Base-by-base conservation (phyloP, 176 grass and related monocot species). In the Ampelocalamus luodianensis region DNA sequence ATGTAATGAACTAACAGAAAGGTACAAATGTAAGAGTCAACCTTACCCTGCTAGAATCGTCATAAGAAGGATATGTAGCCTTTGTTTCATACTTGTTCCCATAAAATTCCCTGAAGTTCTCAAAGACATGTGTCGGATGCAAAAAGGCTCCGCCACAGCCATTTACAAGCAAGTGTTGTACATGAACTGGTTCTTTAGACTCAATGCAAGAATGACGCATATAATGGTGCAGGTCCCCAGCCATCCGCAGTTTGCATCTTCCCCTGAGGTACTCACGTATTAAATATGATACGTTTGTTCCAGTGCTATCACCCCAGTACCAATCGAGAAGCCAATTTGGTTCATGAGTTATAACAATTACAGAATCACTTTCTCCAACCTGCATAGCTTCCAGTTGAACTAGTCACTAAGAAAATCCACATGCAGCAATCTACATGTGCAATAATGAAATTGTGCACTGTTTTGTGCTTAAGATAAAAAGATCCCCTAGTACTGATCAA, bases 301-400 rank as follows among this genome's bases (percentile, higher is more conserved):
- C 96, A 69, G 83, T 94, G 22, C 40, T 77, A 77, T 98, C 91
- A 81, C 75, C 78, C 96, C 96, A 98, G 78, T 98, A 98, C 96
- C 96, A 96, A 88, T 98, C 93, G 43, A 98, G 96, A 87, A 98
- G 91, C 96, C 96, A 98, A 79, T 66, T 98, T 74, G 96, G 96
- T 80, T 98, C 96, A 89, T 98, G 93, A 8, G 96, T 98, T 83
- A 98, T 89, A 77, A 98, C 70, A 89, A 98, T 89, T 42, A 98
- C 93, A 5, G 88, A 92, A 83, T 98, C 96, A 80, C 68, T 90
- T 85, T 93, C 84, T 83, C 91, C 89, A 32, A 98, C 86, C 93
- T 98, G 83, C 80, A 86, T 70, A 79, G 78, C 16, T 62, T 90
- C 23, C n/a, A 29, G 56, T 40, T 20, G 53, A 66, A 76, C 11